A percentile compares a stretch with the other conserved stretches of the same genome.
These are phyloP conservation scores for Exophiala xenobiotica DNA, from an alignment of 2,329 filamentous ascomycete species.

Conservation along the genomic window DNA sequence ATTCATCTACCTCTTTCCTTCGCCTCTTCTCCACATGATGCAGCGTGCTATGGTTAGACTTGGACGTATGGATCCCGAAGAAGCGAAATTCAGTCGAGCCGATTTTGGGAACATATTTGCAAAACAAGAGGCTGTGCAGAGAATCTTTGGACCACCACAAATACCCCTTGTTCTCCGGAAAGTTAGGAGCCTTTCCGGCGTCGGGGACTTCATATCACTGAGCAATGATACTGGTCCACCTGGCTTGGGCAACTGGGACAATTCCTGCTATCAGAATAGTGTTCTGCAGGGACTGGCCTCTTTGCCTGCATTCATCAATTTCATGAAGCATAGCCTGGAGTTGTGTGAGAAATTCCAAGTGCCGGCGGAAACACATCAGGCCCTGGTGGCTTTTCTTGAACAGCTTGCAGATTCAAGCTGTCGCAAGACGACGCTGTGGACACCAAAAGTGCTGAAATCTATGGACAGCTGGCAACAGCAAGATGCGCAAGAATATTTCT, in stretches of 20 bases:
- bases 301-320: conserved; percentile 63
- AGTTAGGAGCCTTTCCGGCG: conserved; percentile 54
- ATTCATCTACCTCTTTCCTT: conserved; percentile 41
- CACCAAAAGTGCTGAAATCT: conserved; percentile 75
- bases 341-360: conserved; percentile 29
- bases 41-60: conserved; percentile 48
- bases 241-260: conserved; percentile 87
- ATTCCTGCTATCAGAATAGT: conserved; percentile 97
- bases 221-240: conserved; percentile 39
- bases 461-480: conserved; percentile 97
- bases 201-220: conserved; percentile 48
- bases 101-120: conserved; percentile 44
- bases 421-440: conserved; percentile 64
- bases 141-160: conserved; percentile 62
- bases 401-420: conserved; percentile 62
- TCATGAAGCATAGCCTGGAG: conserved; percentile 37
- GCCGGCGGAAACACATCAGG: conserved; percentile 47
- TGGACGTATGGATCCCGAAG: conserved; percentile 42
- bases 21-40: conserved; percentile 45
- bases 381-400: conserved; percentile 65
- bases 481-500: conserved; percentile 96
- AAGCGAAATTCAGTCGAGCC: conserved; percentile 26
- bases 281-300: conserved; percentile 83
- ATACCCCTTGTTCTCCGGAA: conserved; percentile 59
- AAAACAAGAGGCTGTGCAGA: conserved; percentile 65